Evolutionary conservation across 495 filamentous ascomycete genomes (phyloP).

Genomic region (Lasiosphaeriaceae sp.): DNA sequence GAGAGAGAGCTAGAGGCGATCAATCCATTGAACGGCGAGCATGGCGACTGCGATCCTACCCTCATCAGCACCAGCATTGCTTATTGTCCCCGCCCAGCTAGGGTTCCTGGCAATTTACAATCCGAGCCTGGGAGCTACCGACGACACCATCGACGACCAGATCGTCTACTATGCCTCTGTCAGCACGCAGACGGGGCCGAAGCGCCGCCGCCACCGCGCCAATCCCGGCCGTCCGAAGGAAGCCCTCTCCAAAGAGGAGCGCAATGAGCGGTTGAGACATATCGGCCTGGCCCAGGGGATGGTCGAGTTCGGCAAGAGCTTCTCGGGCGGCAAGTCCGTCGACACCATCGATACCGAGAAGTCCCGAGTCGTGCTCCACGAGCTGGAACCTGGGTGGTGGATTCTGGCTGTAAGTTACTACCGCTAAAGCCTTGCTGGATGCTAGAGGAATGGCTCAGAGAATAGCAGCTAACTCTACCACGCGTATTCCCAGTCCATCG

Average conservation of each 20-base stretch:
- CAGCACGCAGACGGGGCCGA: slow-evolving; percentile 35
- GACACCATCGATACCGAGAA: slow-evolving; percentile 90
- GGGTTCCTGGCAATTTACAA: slow-evolving; percentile 93
- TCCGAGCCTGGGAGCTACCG: slow-evolving; percentile 78
- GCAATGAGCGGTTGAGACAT: slow-evolving; percentile 81
- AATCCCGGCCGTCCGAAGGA: slow-evolving; percentile 35
- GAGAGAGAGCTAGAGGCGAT: not conserved
- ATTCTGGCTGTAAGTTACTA: slow-evolving; percentile 59
- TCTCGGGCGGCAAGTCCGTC: slow-evolving; percentile 69
- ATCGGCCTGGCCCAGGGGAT: slow-evolving; percentile 98
- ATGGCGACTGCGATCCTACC: not conserved
- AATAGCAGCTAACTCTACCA: not conserved
- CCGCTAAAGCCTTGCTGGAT: slow-evolving; percentile 4
- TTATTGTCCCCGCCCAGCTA: slow-evolving; percentile 73
- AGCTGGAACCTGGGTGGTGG: slow-evolving; percentile 88
- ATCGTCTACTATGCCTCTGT: slow-evolving; percentile 88
- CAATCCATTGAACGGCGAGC: not conserved
- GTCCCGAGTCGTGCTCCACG: slow-evolving; percentile 74
- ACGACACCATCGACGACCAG: slow-evolving; percentile 85
- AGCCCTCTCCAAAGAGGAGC: slow-evolving; percentile 52
- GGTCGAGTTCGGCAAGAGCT: slow-evolving; percentile 87
- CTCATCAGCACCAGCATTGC: not conserved
- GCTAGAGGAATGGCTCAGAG: not conserved
- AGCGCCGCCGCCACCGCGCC: slow-evolving; percentile 24
- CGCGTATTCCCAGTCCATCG: slow-evolving; percentile 54